Base-by-base conservation (phyloP, 192 early-diverging fungal genomes). In the Entophlyctis helioformis region DNA sequence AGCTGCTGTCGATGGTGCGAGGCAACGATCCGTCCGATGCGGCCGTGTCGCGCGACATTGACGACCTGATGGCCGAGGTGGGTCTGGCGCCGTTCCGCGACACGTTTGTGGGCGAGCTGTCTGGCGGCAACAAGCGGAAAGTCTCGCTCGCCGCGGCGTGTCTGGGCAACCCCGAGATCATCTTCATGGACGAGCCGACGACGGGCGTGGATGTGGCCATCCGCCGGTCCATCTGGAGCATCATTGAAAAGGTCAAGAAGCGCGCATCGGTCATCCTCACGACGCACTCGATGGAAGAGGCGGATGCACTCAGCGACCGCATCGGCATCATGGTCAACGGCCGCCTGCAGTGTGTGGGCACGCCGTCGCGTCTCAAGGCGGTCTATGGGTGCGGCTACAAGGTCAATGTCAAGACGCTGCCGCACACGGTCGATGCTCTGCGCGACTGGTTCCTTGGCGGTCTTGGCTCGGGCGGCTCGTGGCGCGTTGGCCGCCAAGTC, bases 221-320 rank as follows among this genome's bases (percentile, higher is more conserved):
- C 37, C 67, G 68, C 18, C 65, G 60, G 24, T 39, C 56, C 32
- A 65, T 77, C 26, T 77, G 74, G 74, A 59, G 60, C 27, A 54
- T 66, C 29, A 62, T 77, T 19, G 62, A 65, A 26, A 51, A 60
- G 9, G 53, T 76, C 33, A 48, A 67, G 44, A 57, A 54, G 9
- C 62, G 56, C 15, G 57, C 63, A 27, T 46, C 53, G 2, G 64
- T 76, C 48, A 64, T 81, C 22, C 42, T 53, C 45, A 83, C 82
- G 0, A 83, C 81, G 4, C 81, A 83, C 44, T 71, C 68, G 1
- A 83, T 83, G 81, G 79, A 82, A 42, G 81, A 83, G 48, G 81
- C 79, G 9, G 81, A 71, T 37, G 60, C 56, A 20, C 55, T 65
- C 7, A 27, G 33, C 26, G 76, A 82, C 36, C 67, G 69, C 8